Evolutionary conservation across 805 yeast genomes (phyloP), one percentile per base, ranked within the genome.

Genomic region (Dipodascus albidus): DNA sequence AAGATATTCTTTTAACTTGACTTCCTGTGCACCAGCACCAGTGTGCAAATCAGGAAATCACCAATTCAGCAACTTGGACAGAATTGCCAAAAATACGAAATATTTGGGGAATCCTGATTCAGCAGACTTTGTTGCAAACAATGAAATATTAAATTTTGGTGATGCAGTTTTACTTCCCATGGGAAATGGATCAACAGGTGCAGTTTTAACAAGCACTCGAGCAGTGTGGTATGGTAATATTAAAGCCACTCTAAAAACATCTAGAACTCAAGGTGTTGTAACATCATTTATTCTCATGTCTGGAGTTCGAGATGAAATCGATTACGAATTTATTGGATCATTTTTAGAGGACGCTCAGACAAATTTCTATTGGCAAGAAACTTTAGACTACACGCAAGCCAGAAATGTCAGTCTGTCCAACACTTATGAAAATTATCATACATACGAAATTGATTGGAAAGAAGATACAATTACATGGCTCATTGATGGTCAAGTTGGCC

Each of bases 191-290:
- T 70, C 87, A 19, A 72, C 78, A 50, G 96, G 96, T 65, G 78
- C 96, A 11, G 90, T 88, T 51, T 64, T 89, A 23, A 83, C 95
- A 0, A 82, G 95, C 2, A 79, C 95, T 2, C 76, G 79, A 63
- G 87, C 78, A 69, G 69, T 90, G 53, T 90, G 96, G 96, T 89
- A 85, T 69, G 97, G 97, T 52, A 85, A 82, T 65, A 76, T 87
- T 31, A 71, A 82, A 31, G 82, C 84, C 50, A 77, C 72, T 50
- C 62, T 88, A 62, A 88, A 84, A 71, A 73, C 91, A 0, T 85
- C 96, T 0, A 86, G 80, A 64, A 76, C 76, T 41, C 74, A 69
- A 8, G 97, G 97, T 74, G 96, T 89, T 38, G 78, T 89, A 55
- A 77, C 95, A 15, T 90, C 96, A 27, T 80, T 82, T 62, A 87